A percentile compares a stretch with the other conserved stretches of the same genome.
phyloP scores from a whole-genome alignment of 2,329 filamentous ascomycete species.

The Monilinia vaccinii-corymbosi region DNA sequence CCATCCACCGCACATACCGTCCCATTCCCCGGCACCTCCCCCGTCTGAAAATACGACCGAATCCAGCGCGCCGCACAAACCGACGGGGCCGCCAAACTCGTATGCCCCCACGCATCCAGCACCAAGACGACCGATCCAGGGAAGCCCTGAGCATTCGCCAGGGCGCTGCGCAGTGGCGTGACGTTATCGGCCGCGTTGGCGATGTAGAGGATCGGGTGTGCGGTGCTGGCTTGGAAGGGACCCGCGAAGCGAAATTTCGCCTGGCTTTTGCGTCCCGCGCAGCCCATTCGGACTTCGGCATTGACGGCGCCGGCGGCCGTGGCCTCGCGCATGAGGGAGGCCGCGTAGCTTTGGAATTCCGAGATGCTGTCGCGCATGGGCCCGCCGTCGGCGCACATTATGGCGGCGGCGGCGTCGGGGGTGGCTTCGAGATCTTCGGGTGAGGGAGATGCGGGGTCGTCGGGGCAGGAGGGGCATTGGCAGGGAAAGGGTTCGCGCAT shows the following conservation, averaged over 20 bases:
- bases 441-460: conserved; percentile 4
- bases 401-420: conserved; percentile 20
- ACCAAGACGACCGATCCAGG: conserved; percentile 37
- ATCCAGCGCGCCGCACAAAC: neutral
- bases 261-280: conserved; percentile 27
- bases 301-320: conserved; percentile 37
- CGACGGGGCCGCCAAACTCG: neutral
- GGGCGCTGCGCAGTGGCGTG: conserved; percentile 28
- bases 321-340: conserved; percentile 29
- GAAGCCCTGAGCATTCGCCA: conserved; percentile 32
- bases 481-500: conserved; percentile 14
- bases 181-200: conserved; percentile 32
- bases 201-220: conserved; percentile 31
- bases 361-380: conserved; percentile 18
- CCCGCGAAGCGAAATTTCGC: conserved; percentile 27
- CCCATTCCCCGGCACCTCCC: neutral
- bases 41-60: neutral
- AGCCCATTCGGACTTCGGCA: conserved; percentile 31
- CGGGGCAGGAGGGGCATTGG: neutral
- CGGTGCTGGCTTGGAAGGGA: conserved; percentile 30
- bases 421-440: conserved; percentile 15
- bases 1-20: neutral
- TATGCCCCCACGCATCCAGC: conserved; percentile 39
- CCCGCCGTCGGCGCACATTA: conserved; percentile 26
- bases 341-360: conserved; percentile 20